Conservation (phyloP, 2,329 filamentous ascomycete genomes). For the Cordyceps farinosa region DNA sequence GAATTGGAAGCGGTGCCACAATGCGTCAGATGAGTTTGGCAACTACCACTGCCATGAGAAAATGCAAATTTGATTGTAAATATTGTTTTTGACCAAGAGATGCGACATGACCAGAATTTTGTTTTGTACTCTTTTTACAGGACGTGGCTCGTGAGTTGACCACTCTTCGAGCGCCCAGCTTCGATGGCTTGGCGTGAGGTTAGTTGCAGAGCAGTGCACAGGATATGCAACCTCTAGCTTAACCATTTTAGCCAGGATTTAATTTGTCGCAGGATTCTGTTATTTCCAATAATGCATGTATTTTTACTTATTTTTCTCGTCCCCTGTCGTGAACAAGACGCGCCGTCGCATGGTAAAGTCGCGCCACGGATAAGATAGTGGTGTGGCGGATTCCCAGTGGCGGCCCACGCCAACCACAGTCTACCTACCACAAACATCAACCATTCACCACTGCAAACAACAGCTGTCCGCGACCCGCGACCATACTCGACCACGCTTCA, state of each 20-base stretch:
- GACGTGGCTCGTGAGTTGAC: no score
- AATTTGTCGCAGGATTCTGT: no score
- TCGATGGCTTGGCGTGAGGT: no score
- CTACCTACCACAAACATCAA: conserved; percentile 1
- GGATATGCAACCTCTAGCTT: no score
- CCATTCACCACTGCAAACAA: neutral
- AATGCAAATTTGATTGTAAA: neutral
- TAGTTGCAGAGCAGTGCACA: no score
- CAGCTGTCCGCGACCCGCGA: neutral
- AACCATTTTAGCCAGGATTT: no score
- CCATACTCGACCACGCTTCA: no score
- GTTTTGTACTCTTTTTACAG: neutral
- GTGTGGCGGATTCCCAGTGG: neutral
- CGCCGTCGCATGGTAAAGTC: neutral
- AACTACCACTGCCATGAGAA: neutral
- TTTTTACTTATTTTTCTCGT: no score
- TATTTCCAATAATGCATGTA: no score
- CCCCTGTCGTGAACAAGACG: neutral
- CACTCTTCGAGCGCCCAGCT: no score
- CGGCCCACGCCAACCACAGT: neutral
- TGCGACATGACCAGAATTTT: neutral
- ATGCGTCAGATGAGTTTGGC: neutral
- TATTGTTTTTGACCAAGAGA: neutral
- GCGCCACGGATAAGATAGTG: conserved; percentile 9
- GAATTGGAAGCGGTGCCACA: neutral